Percentiles rank a stretch among this genome's conserved stretches.
Conservation (phyloP, 257 asterid species). For the Solanum piurae region DNA sequence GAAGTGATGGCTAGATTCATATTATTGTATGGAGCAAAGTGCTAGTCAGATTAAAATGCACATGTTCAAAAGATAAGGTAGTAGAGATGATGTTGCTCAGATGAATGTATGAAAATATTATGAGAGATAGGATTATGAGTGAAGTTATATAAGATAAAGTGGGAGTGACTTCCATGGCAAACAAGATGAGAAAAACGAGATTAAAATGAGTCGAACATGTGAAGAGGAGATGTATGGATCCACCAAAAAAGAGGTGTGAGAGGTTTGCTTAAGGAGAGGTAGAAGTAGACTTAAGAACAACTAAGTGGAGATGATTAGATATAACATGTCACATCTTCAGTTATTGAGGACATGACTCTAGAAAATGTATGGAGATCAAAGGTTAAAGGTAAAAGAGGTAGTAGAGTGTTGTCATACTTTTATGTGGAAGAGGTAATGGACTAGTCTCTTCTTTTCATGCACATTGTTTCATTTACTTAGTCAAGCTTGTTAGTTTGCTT, state of each 20-base stretch:
- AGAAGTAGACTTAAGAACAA: too few species aligned
- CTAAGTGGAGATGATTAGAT: neutral
- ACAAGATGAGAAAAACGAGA: neutral
- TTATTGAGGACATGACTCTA: neutral
- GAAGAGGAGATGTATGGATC: neutral
- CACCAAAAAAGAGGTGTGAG: neutral
- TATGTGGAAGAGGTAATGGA: neutral
- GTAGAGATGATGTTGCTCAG: neutral
- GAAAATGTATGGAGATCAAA: neutral
- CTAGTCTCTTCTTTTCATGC: neutral
- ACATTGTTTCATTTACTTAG: neutral
- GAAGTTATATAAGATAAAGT: too few species aligned
- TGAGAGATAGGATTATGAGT: neutral
- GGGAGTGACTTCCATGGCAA: neutral
- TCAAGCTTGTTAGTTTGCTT: too few species aligned
- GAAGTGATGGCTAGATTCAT: too few species aligned
- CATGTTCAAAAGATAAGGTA: neutral
- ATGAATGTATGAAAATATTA: too few species aligned
- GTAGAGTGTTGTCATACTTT: neutral
- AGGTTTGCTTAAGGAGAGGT: neutral
- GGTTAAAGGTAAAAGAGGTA: neutral
- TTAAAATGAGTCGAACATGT: neutral
- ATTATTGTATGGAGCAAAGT: neutral
- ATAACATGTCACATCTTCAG: neutral
- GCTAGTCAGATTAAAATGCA: neutral